Base-by-base conservation (phyloP, 352 stramenopile species). In the Globisporangium splendens region DNA sequence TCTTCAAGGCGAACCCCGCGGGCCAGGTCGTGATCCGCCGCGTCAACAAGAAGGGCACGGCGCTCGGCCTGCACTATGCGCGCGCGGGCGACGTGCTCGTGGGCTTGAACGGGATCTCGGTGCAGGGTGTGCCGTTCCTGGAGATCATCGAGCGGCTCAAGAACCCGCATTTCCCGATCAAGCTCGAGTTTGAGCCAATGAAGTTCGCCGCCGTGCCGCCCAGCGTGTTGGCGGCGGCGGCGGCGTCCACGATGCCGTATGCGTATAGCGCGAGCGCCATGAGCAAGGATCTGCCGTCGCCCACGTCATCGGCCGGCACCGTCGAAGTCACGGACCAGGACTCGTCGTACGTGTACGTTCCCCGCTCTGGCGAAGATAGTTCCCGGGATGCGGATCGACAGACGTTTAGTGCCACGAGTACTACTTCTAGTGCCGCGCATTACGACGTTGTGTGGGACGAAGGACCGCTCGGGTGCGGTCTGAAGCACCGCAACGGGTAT, bases 371-470 rank as follows among this genome's bases (percentile, higher is more conserved):
- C 20, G 46, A 56, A 17, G 38, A 62, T 31, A 33, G 20, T 21
- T 35, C 47, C 31, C 33, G 50, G 12, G 49, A 24, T n/a, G 5
- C 42, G 38, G 18, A 55, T 35, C 28, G 28, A 42, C 58, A 68
- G 10, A 69, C 69, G 41, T 70, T 58, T 2, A 77, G 61, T 43
- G 50, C 55, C 3, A 75, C 59, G 11, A 59, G 75, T 24, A 72
- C 78, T 47, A 35, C 75, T 42, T 44, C 61, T 0, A 72, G 46
- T 3, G 52, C 62, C 17, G 28, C 28, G 28, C 80, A 91, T 62
- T 93, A 88, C 62, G 83, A 93, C 42, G 83, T 93, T 0, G 73
- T 89, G 44, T 93, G 83, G 83, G 74, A 71, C 53, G 71, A 86
- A 66, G 83, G 83, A 1, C 72, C 83, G 20, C 65, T 93, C 6